phyloP scores from a whole-genome alignment of 805 yeast species.

The Pichia californica region DNA sequence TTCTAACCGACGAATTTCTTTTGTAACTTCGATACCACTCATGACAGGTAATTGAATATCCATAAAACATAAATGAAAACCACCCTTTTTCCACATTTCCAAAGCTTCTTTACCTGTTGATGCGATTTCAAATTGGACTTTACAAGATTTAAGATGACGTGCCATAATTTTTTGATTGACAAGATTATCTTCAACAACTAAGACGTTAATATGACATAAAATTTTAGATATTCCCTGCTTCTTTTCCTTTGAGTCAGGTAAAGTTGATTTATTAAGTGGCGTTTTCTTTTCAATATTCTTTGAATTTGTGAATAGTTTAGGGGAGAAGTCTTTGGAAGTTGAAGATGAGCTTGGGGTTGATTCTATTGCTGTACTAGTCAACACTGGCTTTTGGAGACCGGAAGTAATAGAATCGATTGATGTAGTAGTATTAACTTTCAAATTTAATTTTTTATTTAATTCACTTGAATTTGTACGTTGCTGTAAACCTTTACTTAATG shows the following conservation, averaged over 20 bases:
- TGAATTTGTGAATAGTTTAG: not conserved
- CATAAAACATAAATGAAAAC: slow-evolving; percentile 91
- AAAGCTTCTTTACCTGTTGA: slow-evolving; percentile 93
- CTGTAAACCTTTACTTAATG: not conserved
- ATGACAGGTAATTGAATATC: slow-evolving; percentile 95
- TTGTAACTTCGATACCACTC: slow-evolving; percentile 93
- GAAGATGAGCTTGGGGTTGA: not conserved
- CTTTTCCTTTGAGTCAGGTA: too few relatives aligned
- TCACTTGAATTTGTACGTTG: not conserved
- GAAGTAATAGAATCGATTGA: not conserved
- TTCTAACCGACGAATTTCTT: slow-evolving; percentile 83
- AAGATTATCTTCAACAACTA: slow-evolving; percentile 94
- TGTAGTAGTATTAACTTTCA: slow-evolving; percentile 2
- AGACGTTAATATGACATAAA: slow-evolving; percentile 80
- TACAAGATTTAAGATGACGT: slow-evolving; percentile 77
- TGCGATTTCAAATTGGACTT: slow-evolving; percentile 80
- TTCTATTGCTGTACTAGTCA: not conserved
- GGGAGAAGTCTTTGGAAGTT: not conserved
- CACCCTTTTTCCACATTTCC: slow-evolving; percentile 91
- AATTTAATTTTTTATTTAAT: not conserved
- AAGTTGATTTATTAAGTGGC: too few relatives aligned
- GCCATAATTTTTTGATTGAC: slow-evolving; percentile 90
- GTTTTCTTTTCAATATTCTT: not conserved
- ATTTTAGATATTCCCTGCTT: slow-evolving; percentile 49
- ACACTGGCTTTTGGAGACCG: not conserved